Evolutionary conservation across 2,329 filamentous ascomycete genomes (phyloP).

Genomic region (Aspergillus carbonarius): DNA sequence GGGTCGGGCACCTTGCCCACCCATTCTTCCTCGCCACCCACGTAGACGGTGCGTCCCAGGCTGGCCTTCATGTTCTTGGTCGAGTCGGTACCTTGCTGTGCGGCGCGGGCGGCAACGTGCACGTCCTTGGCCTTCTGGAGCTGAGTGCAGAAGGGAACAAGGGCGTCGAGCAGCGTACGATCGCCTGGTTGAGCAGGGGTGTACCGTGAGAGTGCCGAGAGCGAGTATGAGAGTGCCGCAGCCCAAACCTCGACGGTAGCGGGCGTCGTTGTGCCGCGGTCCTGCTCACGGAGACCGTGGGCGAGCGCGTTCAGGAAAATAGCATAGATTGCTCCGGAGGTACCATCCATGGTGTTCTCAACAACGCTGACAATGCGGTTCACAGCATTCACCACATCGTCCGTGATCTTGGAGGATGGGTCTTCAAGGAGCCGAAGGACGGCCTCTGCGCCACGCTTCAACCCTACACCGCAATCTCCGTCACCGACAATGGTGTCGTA

Average conservation of each 20-base stretch:
- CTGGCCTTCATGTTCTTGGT: conserved; percentile 93
- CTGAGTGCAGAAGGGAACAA: conserved; percentile 80
- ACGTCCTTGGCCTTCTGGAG: conserved; percentile 66
- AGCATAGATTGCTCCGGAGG: conserved; percentile 73
- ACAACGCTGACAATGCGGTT: conserved; percentile 62
- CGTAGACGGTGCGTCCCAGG: conserved; percentile 78
- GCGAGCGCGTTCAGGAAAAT: conserved; percentile 89
- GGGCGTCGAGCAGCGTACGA: conserved; percentile 83
- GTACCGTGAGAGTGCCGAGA: conserved; percentile 72
- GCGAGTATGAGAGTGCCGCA: conserved; percentile 68
- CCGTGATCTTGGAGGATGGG: conserved; percentile 44
- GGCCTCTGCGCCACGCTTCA: conserved; percentile 80
- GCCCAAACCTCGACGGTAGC: conserved; percentile 59
- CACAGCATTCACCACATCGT: conserved; percentile 61
- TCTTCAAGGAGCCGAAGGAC: conserved; percentile 47
- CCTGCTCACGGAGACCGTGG: conserved; percentile 61
- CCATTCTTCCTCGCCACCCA: conserved; percentile 65
- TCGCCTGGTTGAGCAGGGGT: conserved; percentile 89
- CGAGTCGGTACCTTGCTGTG: conserved; percentile 71
- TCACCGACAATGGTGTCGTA: conserved; percentile 83
- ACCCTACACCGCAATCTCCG: conserved; percentile 82
- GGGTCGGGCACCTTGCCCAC: conserved; percentile 73
- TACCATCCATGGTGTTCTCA: conserved; percentile 71
- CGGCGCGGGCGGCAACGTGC: conserved; percentile 71
- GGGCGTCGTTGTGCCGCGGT: conserved; percentile 44